These are phyloP conservation scores for Chlamydomonas reinhardtii DNA, from an alignment of 163 green algal genomes.

Conservation along the genomic window DNA sequence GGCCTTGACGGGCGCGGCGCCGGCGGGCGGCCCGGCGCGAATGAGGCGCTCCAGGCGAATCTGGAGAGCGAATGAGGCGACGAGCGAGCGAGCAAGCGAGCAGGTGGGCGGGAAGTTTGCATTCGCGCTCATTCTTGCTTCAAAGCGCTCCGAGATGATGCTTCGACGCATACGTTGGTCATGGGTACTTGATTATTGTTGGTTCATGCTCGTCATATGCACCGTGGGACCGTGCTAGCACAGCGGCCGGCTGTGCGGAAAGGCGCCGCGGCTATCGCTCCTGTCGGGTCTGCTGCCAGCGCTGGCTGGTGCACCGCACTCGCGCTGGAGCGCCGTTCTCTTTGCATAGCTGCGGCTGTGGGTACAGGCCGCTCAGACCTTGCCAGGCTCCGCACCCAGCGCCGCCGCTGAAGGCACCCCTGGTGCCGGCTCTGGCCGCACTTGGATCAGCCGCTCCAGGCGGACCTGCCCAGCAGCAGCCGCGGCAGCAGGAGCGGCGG, in stretches of 20 bases:
- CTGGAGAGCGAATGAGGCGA: conserved; percentile 11
- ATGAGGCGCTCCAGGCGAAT: conserved; percentile 51
- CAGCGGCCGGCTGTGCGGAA: too few species aligned
- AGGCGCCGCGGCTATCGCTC: too few species aligned
- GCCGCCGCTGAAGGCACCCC: neutral
- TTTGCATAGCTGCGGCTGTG: too few species aligned
- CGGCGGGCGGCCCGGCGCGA: neutral
- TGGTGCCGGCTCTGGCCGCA: neutral
- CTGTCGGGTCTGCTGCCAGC: too few species aligned
- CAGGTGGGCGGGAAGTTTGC: neutral
- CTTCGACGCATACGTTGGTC: too few species aligned
- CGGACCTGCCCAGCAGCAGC: neutral
- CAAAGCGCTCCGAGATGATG: too few species aligned
- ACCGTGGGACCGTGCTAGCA: too few species aligned
- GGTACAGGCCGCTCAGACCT: neutral
- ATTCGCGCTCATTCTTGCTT: neutral
- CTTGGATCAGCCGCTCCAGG: conserved; percentile 11
- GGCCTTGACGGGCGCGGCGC: neutral
- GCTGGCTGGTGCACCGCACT: too few species aligned
- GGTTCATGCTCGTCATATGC: too few species aligned
- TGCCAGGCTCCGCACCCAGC: neutral
- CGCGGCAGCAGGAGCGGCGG: neutral
- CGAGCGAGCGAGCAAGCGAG: too few species aligned
- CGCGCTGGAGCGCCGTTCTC: too few species aligned
- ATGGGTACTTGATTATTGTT: too few species aligned